Evolutionary conservation across 352 stramenopile genomes (phyloP).

Genomic region (Pythium scleroteichum): DNA sequence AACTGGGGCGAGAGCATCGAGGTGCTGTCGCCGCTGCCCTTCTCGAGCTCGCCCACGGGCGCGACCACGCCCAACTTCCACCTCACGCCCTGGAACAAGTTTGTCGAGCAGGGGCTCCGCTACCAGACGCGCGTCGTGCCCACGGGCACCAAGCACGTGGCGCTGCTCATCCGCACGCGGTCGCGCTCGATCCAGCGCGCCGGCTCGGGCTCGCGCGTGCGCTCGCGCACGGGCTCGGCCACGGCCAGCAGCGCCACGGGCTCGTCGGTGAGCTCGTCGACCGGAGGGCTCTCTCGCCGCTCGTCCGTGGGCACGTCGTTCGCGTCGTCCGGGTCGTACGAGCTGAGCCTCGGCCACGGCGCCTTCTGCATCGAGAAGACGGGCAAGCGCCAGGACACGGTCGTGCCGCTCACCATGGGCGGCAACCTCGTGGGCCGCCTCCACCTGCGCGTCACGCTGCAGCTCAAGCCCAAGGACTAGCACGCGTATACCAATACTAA

Average conservation of each 20-base stretch:
- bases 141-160: constrained; percentile 63
- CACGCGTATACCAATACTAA: background rate
- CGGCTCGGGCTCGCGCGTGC: constrained; percentile 12
- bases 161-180: constrained; percentile 39
- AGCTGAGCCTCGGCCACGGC: constrained; percentile 61
- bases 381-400: constrained; percentile 47
- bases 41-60: constrained; percentile 20
- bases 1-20: constrained; percentile 46
- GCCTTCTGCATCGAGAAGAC: constrained; percentile 65
- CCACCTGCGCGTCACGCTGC: constrained; percentile 57
- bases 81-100: constrained; percentile 67
- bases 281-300: background rate
- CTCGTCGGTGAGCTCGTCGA: constrained; percentile 7
- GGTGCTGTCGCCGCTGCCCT: constrained; percentile 22
- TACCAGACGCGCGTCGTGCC: constrained; percentile 59
- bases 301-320: constrained; percentile 21
- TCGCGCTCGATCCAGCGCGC: constrained; percentile 30
- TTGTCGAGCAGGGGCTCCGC: constrained; percentile 62
- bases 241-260: background rate
- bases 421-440: constrained; percentile 60
- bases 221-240: constrained; percentile 14
- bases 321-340: constrained; percentile 36
- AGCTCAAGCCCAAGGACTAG: constrained; percentile 19
- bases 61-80: constrained; percentile 66
- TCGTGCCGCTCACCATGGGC: constrained; percentile 62